Percentiles rank a stretch among this genome's conserved stretches.
These are phyloP conservation scores for Tolypocladium sp. DNA, from an alignment of 2,329 filamentous ascomycete species.

Conservation along the genomic window DNA sequence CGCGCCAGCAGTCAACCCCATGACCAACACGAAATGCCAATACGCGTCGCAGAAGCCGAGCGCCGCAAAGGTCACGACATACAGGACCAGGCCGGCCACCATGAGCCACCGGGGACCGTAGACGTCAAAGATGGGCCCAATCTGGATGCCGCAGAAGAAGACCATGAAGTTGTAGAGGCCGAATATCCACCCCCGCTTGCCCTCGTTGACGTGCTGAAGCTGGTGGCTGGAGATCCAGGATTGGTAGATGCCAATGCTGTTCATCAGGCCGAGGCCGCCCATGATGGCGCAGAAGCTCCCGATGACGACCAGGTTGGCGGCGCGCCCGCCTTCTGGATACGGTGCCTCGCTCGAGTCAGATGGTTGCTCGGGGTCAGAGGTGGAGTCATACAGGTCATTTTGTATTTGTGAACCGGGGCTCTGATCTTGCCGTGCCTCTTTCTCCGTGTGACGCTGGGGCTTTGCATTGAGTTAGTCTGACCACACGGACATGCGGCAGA, in stretches of 20 bases:
- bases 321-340: slow-evolving; percentile 58
- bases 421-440: too few species aligned
- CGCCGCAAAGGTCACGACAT: slow-evolving; percentile 2
- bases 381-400: not conserved
- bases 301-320: slow-evolving; percentile 58
- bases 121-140: slow-evolving; percentile 61
- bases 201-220: slow-evolving; percentile 44
- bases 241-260: slow-evolving; percentile 54
- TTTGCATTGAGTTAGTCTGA: too few species aligned
- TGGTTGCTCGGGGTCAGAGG: not conserved
- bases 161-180: slow-evolving; percentile 58
- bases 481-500: too few species aligned
- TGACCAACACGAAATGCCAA: slow-evolving; percentile 11
- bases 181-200: slow-evolving; percentile 61
- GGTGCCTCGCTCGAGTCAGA: slow-evolving; percentile 5
- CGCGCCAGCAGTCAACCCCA: slow-evolving; percentile 5
- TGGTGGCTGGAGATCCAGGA: slow-evolving; percentile 56
- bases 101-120: slow-evolving; percentile 53
- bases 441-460: too few species aligned
- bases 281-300: slow-evolving; percentile 55
- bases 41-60: slow-evolving; percentile 6
- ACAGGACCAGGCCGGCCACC: slow-evolving; percentile 12
- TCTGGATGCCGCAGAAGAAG: slow-evolving; percentile 60
- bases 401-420: not conserved
- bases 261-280: slow-evolving; percentile 54